A percentile compares a stretch with the other conserved stretches of the same genome.
Conservation (phyloP, 2,329 filamentous ascomycete genomes). For the Boeremia exigua region DNA sequence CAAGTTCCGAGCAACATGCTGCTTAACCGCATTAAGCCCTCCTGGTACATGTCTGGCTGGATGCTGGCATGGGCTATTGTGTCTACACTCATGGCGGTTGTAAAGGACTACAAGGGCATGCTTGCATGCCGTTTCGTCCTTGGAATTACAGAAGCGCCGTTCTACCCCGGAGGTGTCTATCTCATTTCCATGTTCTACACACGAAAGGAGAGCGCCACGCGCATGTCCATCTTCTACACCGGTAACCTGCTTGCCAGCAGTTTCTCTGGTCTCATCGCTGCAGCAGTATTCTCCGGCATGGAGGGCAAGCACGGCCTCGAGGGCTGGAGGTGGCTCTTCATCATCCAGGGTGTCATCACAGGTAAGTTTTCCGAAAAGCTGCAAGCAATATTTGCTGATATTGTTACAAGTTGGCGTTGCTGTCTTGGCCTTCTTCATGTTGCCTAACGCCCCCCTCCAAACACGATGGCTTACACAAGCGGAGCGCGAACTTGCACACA, state of each 20-base stretch:
- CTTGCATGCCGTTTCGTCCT: conserved; percentile 34
- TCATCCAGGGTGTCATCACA: conserved; percentile 50
- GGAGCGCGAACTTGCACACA: conserved; percentile 46
- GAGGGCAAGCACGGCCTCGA: conserved; percentile 49
- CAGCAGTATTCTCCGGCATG: conserved; percentile 43
- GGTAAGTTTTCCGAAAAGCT: conserved; percentile 8
- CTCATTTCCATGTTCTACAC: conserved; percentile 48
- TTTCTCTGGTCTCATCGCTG: conserved; percentile 52
- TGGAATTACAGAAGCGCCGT: conserved; percentile 38
- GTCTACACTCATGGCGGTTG: conserved; percentile 35
- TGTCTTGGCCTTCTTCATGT: conserved; percentile 24
- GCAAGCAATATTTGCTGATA: not conserved
- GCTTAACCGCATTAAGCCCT: conserved; percentile 41
- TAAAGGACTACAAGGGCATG: conserved; percentile 42
- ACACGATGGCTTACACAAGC: conserved; percentile 52
- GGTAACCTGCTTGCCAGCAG: conserved; percentile 49
- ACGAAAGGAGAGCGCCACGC: conserved; percentile 41
- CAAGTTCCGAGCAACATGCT: conserved; percentile 53
- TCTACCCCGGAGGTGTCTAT: conserved; percentile 44
- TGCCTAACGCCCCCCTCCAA: conserved; percentile 27
- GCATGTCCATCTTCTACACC: conserved; percentile 46
- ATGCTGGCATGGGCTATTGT: conserved; percentile 46
- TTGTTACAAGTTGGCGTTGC: conserved; percentile 6
- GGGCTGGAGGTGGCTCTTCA: conserved; percentile 54
- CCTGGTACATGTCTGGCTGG: conserved; percentile 40